Conservation (phyloP, 148 eudicot genomes). For the Rhododendron williamsianum region DNA sequence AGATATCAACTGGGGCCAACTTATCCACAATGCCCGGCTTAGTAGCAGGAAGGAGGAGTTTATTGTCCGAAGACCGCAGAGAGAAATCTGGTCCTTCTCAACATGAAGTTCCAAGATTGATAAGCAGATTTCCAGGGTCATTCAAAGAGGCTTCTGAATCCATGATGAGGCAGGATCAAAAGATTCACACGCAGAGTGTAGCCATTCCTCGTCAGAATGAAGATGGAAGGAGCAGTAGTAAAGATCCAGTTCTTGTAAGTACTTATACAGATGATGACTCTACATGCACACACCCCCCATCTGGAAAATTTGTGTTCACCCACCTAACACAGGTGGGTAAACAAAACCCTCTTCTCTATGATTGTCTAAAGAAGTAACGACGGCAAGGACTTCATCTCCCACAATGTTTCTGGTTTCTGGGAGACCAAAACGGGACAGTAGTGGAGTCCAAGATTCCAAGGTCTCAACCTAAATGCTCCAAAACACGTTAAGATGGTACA, state of each 20-base stretch:
- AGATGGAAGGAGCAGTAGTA: conserved; percentile 46
- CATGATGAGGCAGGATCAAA: conserved; percentile 43
- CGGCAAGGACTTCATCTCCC: neutral
- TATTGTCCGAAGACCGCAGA: conserved; percentile 51
- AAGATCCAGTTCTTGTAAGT: conserved; percentile 80
- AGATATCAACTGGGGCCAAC: conserved; percentile 53
- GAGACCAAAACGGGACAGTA: neutral
- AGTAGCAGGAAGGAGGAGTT: conserved; percentile 50
- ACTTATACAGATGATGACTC: neutral
- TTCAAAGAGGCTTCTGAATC: conserved; percentile 62
- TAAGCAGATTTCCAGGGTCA: conserved; percentile 74
- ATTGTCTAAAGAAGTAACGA: neutral
- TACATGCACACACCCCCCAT: neutral
- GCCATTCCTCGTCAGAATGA: conserved; percentile 44
- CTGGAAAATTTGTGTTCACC: neutral
- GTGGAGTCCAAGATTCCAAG: neutral
- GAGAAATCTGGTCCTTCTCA: conserved; percentile 43
- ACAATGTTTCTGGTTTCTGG: neutral
- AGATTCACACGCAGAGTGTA: conserved; percentile 21
- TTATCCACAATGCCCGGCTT: conserved; percentile 41
- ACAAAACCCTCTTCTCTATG: neutral
- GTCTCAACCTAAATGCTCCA: neutral
- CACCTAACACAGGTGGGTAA: neutral
- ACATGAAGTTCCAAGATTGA: conserved; percentile 50
- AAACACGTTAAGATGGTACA: neutral